Percentiles rank a stretch among this genome's conserved stretches.
These are phyloP conservation scores for Pseudocercospora cruenta DNA, from an alignment of 2,329 filamentous ascomycete species.

Conservation along the genomic window DNA sequence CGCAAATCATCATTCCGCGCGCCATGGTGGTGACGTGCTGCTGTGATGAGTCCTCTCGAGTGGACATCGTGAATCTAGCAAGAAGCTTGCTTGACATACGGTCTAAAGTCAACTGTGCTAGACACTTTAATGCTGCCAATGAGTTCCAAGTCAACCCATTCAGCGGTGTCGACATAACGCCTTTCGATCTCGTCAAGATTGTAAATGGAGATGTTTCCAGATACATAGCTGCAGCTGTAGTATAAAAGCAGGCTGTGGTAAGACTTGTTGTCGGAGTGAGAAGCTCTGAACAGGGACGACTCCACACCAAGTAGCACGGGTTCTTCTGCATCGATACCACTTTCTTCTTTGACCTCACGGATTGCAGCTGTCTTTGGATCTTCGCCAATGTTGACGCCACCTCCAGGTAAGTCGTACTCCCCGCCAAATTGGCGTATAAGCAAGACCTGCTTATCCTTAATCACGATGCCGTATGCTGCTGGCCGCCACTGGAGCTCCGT, in stretches of 20 bases:
- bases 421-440: conserved; percentile 8
- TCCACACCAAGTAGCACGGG: conserved; percentile 9
- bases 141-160: conserved; percentile 10
- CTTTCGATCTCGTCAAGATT: conserved; percentile 8
- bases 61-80: not conserved
- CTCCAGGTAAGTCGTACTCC: conserved; percentile 16
- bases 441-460: conserved; percentile 5
- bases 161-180: conserved; percentile 8
- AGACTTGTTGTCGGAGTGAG: conserved; percentile 2
- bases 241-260: conserved; percentile 19
- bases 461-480: conserved; percentile 16
- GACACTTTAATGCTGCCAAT: conserved; percentile 13
- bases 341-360: conserved; percentile 17
- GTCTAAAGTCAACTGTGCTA: conserved; percentile 16
- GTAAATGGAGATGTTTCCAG: not conserved
- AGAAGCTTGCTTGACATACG: not conserved
- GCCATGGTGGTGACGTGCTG: too few species aligned
- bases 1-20: too few species aligned
- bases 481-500: conserved; percentile 16
- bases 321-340: conserved; percentile 5
- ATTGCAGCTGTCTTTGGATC: conserved; percentile 11
- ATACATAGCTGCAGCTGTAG: conserved; percentile 12
- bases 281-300: conserved; percentile 13
- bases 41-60: too few species aligned
- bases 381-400: conserved; percentile 15